Evolutionary conservation across 2,329 filamentous ascomycete species (phyloP).

Genomic region (Rhinocladiella similis): DNA sequence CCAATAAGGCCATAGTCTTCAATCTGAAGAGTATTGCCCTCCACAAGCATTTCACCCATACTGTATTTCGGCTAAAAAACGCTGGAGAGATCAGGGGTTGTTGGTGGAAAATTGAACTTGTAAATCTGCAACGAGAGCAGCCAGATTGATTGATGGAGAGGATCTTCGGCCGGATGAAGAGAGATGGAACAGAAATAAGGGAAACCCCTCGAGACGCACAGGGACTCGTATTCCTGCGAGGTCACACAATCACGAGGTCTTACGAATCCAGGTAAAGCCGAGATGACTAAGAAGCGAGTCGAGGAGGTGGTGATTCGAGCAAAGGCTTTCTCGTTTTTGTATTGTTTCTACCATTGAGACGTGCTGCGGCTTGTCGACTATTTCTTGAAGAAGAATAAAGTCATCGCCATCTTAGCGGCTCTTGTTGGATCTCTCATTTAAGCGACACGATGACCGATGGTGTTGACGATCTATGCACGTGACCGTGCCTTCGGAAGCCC

Average conservation of each 20-base stretch:
- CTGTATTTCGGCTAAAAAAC: neutral
- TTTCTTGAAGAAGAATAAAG: neutral
- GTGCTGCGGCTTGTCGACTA: neutral
- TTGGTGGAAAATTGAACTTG: neutral
- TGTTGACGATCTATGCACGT: too few relatives aligned
- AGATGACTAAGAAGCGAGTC: neutral
- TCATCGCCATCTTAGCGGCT: neutral
- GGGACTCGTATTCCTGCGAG: neutral
- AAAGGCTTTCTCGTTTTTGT: neutral
- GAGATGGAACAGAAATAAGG: neutral
- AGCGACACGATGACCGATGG: too few relatives aligned
- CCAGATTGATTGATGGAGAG: too few relatives aligned
- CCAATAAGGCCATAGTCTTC: constrained; percentile 80
- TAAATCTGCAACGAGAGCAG: too few relatives aligned
- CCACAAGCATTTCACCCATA: neutral
- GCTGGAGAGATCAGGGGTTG: neutral
- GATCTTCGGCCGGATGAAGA: neutral
- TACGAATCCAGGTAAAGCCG: neutral
- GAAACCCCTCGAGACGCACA: neutral
- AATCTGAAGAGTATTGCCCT: constrained; percentile 44
- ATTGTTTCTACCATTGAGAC: neutral
- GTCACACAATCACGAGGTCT: neutral
- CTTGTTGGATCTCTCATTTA: too few relatives aligned
- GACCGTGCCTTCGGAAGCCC: too few relatives aligned
- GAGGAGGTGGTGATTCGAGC: neutral